These are phyloP conservation scores for Penicillium chermesinum DNA, from an alignment of 495 filamentous ascomycete species.

Conservation along the genomic window DNA sequence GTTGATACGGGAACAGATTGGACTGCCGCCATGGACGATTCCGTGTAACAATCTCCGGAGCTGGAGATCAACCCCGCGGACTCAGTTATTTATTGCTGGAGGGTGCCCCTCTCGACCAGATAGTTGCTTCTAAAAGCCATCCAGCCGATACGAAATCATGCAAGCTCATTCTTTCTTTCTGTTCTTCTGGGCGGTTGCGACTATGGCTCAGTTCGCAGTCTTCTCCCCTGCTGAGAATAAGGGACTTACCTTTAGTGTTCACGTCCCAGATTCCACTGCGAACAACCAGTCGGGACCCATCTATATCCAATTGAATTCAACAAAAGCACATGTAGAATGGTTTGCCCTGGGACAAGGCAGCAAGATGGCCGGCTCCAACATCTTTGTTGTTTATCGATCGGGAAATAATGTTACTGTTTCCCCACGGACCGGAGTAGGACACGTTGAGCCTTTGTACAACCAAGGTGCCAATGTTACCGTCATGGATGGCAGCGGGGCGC, in stretches of 20 bases:
- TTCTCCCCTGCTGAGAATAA: slow-evolving; percentile 21
- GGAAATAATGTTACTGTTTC: slow-evolving; percentile 61
- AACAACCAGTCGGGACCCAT: slow-evolving; percentile 34
- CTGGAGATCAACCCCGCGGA: neutral
- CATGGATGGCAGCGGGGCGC: slow-evolving; percentile 57
- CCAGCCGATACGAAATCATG: neutral
- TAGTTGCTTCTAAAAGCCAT: neutral
- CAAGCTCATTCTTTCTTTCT: neutral
- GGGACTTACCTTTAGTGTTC: slow-evolving; percentile 31
- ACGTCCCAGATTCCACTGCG: slow-evolving; percentile 24
- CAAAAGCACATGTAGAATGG: slow-evolving; percentile 52
- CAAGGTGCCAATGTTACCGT: slow-evolving; percentile 45
- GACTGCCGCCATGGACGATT: neutral
- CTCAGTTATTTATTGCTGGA: neutral
- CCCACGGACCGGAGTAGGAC: slow-evolving; percentile 49
- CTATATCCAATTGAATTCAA: slow-evolving; percentile 62
- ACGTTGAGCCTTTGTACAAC: slow-evolving; percentile 51
- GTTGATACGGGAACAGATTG: neutral
- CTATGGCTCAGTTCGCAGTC: slow-evolving; percentile 22
- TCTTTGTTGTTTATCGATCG: slow-evolving; percentile 65
- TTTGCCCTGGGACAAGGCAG: slow-evolving; percentile 60
- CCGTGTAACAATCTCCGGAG: neutral
- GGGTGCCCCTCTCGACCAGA: neutral
- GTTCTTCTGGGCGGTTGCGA: neutral
- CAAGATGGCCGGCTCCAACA: slow-evolving; percentile 58